Base-by-base conservation (phyloP, 345 rosid species). In the Eucalyptus urophylla region DNA sequence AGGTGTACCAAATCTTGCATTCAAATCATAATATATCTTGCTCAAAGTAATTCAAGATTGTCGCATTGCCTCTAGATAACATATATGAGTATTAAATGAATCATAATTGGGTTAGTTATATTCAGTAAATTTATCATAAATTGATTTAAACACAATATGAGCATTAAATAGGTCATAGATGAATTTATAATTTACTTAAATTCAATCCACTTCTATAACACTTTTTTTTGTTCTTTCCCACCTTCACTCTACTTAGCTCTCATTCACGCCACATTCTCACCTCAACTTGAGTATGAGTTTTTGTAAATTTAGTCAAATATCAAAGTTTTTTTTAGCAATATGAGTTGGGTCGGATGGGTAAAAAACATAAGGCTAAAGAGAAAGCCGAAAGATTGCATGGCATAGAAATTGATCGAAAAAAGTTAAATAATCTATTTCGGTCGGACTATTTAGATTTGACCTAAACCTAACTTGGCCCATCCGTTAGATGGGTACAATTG, bases 341-440 rank as follows among this genome's bases (percentile, higher is more conserved):
- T 56, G 29, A 0, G 0, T 24, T 0, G 4, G 0, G 58, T 53
- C 0, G 1, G 5, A 53, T 53, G 11, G 25, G 2, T 53, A 53
- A 53, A 53, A 17, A 53, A 19, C 58, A 53, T 19, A 21, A 24
- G 29, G 13, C 13, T 22, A 22, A 56, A 22, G 1, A 56, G 12
- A 24, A 22, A 56, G 27, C 62, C 0, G 1, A 8, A 56, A 2
- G 6, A 21, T 56, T 56, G 12, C 29, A 56, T 56, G 4, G 13
- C 12, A 24, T 1, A 1, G 27, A 56, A 56, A 56, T 56, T 56
- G 13, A 24, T 56, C 14, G 4, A 24, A 56, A 56, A 22, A 22
- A 9, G 62, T 24, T 22, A 56, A 56, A 56, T 24, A 3, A 0
- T 22, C 12, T 56, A 56, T 56, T 4, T 24, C 24, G 62, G 62